phyloP scores from a whole-genome alignment of 1,139 yeast genomes.

The Geotrichum candidum region DNA sequence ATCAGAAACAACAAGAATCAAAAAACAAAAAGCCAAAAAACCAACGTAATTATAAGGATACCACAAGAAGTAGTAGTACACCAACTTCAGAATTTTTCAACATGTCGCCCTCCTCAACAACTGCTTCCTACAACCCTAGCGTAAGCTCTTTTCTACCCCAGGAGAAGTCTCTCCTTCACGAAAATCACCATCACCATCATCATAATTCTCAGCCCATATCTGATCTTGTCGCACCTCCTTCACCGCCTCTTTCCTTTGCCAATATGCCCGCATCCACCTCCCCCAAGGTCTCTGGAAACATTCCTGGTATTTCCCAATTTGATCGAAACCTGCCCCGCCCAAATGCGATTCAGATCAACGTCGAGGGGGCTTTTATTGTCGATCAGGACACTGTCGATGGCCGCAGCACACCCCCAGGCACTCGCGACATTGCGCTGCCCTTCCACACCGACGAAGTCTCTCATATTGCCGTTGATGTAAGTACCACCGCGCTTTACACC shows the following conservation, averaged over 20 bases:
- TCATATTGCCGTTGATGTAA: slow-evolving; percentile 50
- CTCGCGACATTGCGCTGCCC: slow-evolving; percentile 57
- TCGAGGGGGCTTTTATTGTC: slow-evolving; percentile 44
- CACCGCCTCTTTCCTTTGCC: not conserved
- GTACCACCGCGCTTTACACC: slow-evolving; percentile 21
- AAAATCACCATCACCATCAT: too few relatives aligned
- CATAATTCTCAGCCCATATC: not conserved
- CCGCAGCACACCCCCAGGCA: slow-evolving; percentile 33
- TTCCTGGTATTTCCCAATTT: slow-evolving; percentile 21
- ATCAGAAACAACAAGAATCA: not conserved
- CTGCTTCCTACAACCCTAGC: not conserved
- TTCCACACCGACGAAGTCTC: slow-evolving; percentile 53
- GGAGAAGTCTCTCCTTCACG: not conserved
- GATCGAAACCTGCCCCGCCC: slow-evolving; percentile 35
- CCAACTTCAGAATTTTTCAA: not conserved
- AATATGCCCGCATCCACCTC: not conserved
- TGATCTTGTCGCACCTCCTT: not conserved
- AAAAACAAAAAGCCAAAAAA: too few relatives aligned
- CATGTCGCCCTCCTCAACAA: not conserved
- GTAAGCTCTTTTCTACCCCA: not conserved
- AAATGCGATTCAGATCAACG: slow-evolving; percentile 43
- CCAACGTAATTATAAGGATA: not conserved
- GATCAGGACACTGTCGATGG: slow-evolving; percentile 39
- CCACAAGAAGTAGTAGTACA: not conserved
- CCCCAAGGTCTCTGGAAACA: not conserved